phyloP scores from a whole-genome alignment of 2,329 filamentous ascomycete species.

The Botrytis paeoniae region DNA sequence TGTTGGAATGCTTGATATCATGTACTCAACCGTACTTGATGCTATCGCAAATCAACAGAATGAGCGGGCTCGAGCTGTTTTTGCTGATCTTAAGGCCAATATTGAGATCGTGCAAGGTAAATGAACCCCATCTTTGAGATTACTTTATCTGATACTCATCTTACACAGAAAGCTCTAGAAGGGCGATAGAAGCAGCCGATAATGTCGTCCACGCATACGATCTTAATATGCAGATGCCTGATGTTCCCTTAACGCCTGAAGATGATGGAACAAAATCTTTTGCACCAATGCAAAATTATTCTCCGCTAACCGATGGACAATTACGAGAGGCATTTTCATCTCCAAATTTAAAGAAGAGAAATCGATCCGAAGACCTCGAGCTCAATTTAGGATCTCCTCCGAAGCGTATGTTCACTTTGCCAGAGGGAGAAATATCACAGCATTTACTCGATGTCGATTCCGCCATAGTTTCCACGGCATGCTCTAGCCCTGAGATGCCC shows the following conservation, averaged over 20 bases:
- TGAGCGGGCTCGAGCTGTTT: constrained; percentile 50
- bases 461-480: neutral
- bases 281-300: neutral
- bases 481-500: neutral
- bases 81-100: constrained; percentile 62
- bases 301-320: neutral
- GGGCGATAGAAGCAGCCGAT: constrained; percentile 70
- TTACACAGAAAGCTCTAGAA: constrained; percentile 60
- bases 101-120: constrained; percentile 68
- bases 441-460: neutral
- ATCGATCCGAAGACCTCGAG: constrained; percentile 26
- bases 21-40: constrained; percentile 70
- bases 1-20: constrained; percentile 73
- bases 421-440: constrained; percentile 26
- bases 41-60: constrained; percentile 55
- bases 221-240: constrained; percentile 71
- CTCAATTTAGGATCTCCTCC: constrained; percentile 29
- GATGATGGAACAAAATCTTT: constrained; percentile 23
- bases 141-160: constrained; percentile 15
- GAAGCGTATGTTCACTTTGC: constrained; percentile 33
- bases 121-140: constrained; percentile 22
- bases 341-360: constrained; percentile 24
- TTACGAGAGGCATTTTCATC: constrained; percentile 1
- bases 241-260: constrained; percentile 46
- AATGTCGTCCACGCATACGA: constrained; percentile 75